These are phyloP conservation scores for Tanacetum coccineum DNA, from an alignment of 129 eudicot species.

Conservation along the genomic window DNA sequence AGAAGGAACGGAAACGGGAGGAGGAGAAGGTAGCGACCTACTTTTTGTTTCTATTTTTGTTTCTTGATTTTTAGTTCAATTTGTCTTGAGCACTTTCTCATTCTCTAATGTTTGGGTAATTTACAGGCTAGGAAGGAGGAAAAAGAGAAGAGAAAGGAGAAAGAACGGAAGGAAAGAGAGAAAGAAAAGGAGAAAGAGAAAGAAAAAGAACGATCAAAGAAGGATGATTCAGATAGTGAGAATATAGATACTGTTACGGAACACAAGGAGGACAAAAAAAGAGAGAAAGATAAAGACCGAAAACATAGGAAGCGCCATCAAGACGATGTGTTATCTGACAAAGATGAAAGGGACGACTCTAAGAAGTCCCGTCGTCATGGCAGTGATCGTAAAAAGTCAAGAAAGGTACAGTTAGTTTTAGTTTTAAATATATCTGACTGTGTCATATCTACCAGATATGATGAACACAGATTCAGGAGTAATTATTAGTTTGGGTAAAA, in stretches of 20 bases:
- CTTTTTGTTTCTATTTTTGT: background rate
- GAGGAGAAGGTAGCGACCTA: slow-evolving; percentile 73
- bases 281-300: slow-evolving; percentile 70
- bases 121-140: slow-evolving; percentile 87
- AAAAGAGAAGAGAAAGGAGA: slow-evolving; percentile 71
- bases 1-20: slow-evolving; percentile 92
- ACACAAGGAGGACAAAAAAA: slow-evolving; percentile 70
- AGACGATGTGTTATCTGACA: slow-evolving; percentile 65
- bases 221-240: slow-evolving; percentile 67
- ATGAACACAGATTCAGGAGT: background rate
- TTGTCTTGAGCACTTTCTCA: background rate
- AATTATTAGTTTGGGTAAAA: background rate
- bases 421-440: background rate
- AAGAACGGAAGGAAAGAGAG: slow-evolving; percentile 56
- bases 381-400: slow-evolving; percentile 91
- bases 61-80: background rate
- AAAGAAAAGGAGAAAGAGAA: slow-evolving; percentile 61
- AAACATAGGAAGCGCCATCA: slow-evolving; percentile 88
- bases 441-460: background rate
- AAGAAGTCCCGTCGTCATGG: slow-evolving; percentile 90
- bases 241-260: slow-evolving; percentile 46
- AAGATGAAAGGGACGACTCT: slow-evolving; percentile 74
- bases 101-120: slow-evolving; percentile 1
- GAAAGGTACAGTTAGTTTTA: slow-evolving; percentile 52
- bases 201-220: slow-evolving; percentile 59